Conservation (phyloP, 768 basidiomycete genomes). For the Amanita rubescens region DNA sequence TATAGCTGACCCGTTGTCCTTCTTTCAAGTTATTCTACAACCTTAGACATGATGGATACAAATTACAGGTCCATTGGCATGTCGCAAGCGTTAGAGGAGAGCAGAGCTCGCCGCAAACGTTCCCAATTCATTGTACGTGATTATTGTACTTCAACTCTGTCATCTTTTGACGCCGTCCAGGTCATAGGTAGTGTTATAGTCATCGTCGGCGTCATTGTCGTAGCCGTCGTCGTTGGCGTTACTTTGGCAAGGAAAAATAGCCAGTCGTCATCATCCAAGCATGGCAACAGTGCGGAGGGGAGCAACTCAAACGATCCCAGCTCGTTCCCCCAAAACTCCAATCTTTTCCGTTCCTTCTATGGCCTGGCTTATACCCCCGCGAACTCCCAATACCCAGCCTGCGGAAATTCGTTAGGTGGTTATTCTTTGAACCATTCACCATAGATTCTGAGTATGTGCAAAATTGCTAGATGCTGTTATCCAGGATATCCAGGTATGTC, state of each 20-base stretch:
- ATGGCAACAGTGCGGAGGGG: too few species aligned
- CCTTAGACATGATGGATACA: conserved; percentile 4
- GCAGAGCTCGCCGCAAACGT: conserved; percentile 24
- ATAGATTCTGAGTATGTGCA: conserved; percentile 1
- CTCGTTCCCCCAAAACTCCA: conserved; percentile 58
- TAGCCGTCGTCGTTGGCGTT: conserved; percentile 60
- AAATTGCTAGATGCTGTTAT: conserved; percentile 45
- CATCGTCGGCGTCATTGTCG: conserved; percentile 44
- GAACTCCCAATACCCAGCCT: conserved; percentile 59
- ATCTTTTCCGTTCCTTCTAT: conserved; percentile 68
- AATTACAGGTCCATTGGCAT: conserved; percentile 11
- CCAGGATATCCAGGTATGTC: conserved; percentile 57
- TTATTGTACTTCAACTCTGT: background rate
- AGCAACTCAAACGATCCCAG: conserved; percentile 58
- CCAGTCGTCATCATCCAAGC: conserved; percentile 18
- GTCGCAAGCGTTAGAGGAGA: conserved; percentile 24
- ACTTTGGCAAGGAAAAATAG: conserved; percentile 46
- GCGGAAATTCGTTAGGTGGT: conserved; percentile 45
- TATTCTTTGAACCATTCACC: background rate
- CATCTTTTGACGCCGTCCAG: conserved; percentile 24
- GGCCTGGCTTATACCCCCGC: conserved; percentile 84
- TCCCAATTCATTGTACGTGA: conserved; percentile 53
- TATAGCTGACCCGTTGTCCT: background rate
- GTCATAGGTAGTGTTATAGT: conserved; percentile 42
- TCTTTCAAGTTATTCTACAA: background rate